Conservation (phyloP, 75 land plant genomes). For the Sequoiadendron giganteum region DNA sequence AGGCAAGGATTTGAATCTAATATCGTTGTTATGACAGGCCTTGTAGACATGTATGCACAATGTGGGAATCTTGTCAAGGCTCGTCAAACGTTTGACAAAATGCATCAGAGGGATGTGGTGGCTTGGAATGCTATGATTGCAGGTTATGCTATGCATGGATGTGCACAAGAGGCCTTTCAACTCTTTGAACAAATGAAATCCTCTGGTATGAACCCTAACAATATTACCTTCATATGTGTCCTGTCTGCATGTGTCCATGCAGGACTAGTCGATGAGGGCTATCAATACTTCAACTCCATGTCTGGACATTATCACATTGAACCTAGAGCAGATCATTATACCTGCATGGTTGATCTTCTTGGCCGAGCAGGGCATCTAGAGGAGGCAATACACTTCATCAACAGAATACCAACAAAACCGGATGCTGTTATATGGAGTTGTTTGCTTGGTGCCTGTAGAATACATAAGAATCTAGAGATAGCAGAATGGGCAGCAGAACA, state of each 20-base stretch:
- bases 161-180: background rate
- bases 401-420: constrained; percentile 13
- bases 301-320: background rate
- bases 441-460: constrained; percentile 20
- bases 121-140: constrained; percentile 14
- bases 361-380: constrained; percentile 10
- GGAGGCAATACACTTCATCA: constrained; percentile 2
- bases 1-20: constrained; percentile 14
- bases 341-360: constrained; percentile 21
- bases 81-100: constrained; percentile 5
- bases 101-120: constrained; percentile 1
- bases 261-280: constrained; percentile 10
- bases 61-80: background rate
- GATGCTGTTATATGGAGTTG: constrained; percentile 16
- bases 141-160: constrained; percentile 1
- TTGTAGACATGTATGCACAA: constrained; percentile 14
- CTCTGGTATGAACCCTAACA: constrained; percentile 2
- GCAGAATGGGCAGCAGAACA: background rate
- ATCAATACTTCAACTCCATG: constrained; percentile 1
- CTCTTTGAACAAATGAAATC: constrained; percentile 11
- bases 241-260: constrained; percentile 15
- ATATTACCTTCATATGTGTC: constrained; percentile 10
- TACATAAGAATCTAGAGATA: background rate
- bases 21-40: background rate
- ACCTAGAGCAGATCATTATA: constrained; percentile 9